Evolutionary conservation across 768 basidiomycete species (phyloP), one percentile per base, ranked within the genome.

Genomic region (Podaxis carcinomalis): DNA sequence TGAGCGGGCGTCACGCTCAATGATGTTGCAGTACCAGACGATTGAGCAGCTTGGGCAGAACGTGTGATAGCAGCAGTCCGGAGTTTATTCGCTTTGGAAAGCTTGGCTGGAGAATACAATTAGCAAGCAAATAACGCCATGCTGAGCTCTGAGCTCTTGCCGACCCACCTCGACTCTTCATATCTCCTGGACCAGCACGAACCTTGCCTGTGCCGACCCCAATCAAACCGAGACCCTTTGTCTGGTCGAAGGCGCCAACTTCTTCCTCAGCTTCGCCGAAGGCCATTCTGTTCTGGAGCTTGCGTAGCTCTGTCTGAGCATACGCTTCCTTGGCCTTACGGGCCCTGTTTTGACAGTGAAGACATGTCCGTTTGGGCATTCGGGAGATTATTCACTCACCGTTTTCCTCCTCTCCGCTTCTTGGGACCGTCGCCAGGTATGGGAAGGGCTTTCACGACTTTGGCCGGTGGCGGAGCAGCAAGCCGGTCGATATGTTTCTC

Each of bases 251-350:
- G 35, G 95, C 92, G 16, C 95, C 96, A 47, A 95, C 91, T 72
- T 99, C 97, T 68, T 95, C 89, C 69, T 98, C 97, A 1, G 89
- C 90, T 73, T 96, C 89, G 44, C 96, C 97, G 68, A 99, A 98
- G 58, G 80, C 86, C 90, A 98, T 91, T 51, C 97, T 86, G 72
- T 99, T 99, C 76, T 98, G 96, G 64, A 97, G 79, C 75, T 98
- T 98, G 64, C 95, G 88, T 49, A 99, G 79, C 71, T 99, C 97
- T 1, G 97, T 98, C 74, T 94, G 92, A 4, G 94, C 95, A 69
- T 95, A 95, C 1, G 94, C 95, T 74, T 98, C 97, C 71, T 99
- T 99, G n/a, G 94, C 92, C 71, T 98, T 96, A 50, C 97, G 87
- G 1, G 96, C 97, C 6, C 95, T 97, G 6, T 23, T 27, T 47